Evolutionary conservation across 140 eudicot species (phyloP), one percentile per base, ranked within the genome.

Genomic region (Erigeron philadelphicus): DNA sequence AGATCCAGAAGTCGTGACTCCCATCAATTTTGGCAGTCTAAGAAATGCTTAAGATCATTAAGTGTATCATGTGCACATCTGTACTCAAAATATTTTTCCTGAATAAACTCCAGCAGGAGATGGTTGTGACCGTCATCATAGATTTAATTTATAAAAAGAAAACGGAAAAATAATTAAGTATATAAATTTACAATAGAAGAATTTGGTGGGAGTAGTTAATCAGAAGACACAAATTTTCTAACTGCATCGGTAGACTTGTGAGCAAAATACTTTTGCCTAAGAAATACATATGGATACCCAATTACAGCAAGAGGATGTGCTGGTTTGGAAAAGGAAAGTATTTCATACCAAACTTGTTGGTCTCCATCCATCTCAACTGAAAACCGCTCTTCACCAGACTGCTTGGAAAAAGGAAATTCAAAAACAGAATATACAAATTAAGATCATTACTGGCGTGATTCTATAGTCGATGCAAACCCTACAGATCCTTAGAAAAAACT

Each of bases 311-410:
- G 86, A 52, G 80, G 11, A 63, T 85, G 85, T 18, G 89, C 93
- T 49, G 96, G 98, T 84, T 89, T 93, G 7, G 96, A 93, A 48
- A 93, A 81, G 17, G 98, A 88, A 66, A 93, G 87, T 79, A 88
- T 79, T 77, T 93, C 96, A 31, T 86, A 93, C 93, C 98, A 93
- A 67, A 93, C 98, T 78, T 84, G 80, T 19, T 93, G 79, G 68
- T 86, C 71, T 70, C 79, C 96, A 47, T 89, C 96, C 85, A 93
- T 77, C 84, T 91, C 85, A 52, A 89, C 66, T 43, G 96, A 86
- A 81, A 93, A 93, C 1, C 98, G 89, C 73, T 93, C 98, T 85
- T 93, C 96, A 61, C 98, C 96, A 6, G 88, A 85, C 97, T 91
- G 97, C 48, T 73, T 61, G 11, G 9, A 48, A 44, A 11, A 44